Evolutionary conservation across 257 asterid species (phyloP).

Genomic region (Perilla frutescens): DNA sequence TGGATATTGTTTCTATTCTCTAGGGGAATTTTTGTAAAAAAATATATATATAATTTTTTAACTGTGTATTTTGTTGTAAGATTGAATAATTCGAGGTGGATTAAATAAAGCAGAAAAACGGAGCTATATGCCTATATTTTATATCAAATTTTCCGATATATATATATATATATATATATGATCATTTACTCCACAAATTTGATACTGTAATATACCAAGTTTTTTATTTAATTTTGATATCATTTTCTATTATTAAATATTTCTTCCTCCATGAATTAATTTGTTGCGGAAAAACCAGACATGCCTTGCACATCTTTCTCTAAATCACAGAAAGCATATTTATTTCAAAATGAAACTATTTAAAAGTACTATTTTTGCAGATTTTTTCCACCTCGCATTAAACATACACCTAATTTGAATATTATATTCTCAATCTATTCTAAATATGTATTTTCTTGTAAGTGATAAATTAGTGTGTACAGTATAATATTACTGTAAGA

Average conservation of each 20-base stretch:
- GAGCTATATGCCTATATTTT: neutral
- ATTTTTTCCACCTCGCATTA: no score
- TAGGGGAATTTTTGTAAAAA: constrained; percentile 10
- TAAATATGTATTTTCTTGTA: no score
- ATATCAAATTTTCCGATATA: no score
- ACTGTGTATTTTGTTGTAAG: constrained; percentile 8
- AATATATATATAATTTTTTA: neutral
- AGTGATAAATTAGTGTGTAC: no score
- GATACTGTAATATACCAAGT: no score
- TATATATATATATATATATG: no score
- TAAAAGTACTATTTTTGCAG: no score
- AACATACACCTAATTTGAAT: no score
- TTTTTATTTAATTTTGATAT: neutral
- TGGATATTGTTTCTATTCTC: neutral
- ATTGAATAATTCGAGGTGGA: constrained; percentile 5
- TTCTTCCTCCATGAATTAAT: neutral
- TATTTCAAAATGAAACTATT: neutral
- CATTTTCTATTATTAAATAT: neutral
- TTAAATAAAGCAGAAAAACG: neutral
- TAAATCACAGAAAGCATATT: neutral
- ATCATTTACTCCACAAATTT: no score
- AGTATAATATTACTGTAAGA: no score
- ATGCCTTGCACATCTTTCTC: neutral
- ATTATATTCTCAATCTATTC: no score
- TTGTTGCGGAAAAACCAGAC: neutral